These are phyloP conservation scores for Centella asiatica DNA, from an alignment of 129 eudicot species.

Conservation along the genomic window DNA sequence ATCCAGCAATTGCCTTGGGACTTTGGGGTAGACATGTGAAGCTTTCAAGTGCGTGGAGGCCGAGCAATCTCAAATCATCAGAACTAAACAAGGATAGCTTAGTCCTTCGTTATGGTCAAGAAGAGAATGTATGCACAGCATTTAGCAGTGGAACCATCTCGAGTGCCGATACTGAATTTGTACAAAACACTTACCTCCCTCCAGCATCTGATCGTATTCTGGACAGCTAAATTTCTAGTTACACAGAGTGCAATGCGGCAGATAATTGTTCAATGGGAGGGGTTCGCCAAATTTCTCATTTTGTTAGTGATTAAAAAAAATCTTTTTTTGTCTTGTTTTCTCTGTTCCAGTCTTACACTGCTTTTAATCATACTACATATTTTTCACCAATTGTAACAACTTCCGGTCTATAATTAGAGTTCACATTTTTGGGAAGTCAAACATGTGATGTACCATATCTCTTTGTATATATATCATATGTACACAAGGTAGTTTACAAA, in stretches of 20 bases:
- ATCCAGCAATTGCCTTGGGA: slow-evolving; percentile 18
- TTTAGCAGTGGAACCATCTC: slow-evolving; percentile 1
- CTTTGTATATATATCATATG: too few species aligned
- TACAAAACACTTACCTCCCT: slow-evolving; percentile 10
- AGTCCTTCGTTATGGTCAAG: not conserved
- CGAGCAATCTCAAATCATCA: not conserved
- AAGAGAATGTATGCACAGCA: slow-evolving; percentile 3
- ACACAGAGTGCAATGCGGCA: not conserved
- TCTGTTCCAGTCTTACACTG: too few species aligned
- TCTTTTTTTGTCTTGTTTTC: too few species aligned
- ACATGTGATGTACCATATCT: too few species aligned
- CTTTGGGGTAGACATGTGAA: slow-evolving; percentile 12
- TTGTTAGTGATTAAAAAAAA: too few species aligned
- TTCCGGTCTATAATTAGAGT: too few species aligned
- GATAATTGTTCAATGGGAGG: not conserved
- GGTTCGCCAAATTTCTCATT: not conserved
- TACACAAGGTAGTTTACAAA: too few species aligned
- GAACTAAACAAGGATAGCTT: not conserved
- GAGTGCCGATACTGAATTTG: not conserved
- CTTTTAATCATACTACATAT: too few species aligned
- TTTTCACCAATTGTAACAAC: too few species aligned
- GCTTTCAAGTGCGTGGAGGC: slow-evolving; percentile 12
- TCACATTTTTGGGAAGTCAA: too few species aligned
- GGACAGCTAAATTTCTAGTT: slow-evolving; percentile 3
- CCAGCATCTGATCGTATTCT: slow-evolving; percentile 9